phyloP scores from a whole-genome alignment of 2,329 filamentous ascomycete genomes.

The Elsinoe fawcettii region DNA sequence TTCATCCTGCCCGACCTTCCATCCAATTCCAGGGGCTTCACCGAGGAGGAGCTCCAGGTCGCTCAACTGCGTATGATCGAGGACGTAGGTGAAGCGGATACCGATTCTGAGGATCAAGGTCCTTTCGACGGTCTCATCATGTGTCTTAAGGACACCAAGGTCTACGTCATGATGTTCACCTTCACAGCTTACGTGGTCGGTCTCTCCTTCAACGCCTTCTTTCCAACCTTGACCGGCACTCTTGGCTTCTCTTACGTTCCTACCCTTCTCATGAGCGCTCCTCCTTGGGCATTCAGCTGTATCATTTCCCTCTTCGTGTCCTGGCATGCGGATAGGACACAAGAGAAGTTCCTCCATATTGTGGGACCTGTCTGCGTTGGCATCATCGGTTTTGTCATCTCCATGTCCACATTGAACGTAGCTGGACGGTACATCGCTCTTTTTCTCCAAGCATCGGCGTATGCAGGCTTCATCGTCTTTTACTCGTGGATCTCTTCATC shows the following conservation, averaged over 20 bases:
- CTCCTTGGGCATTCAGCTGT: conserved; percentile 29
- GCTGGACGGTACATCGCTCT: conserved; percentile 54
- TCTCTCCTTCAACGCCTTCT: conserved; percentile 25
- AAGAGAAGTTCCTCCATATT: conserved; percentile 50
- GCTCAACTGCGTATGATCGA: conserved; percentile 34
- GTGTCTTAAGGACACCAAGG: conserved; percentile 23
- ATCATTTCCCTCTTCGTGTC: conserved; percentile 19
- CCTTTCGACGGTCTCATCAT: conserved; percentile 18
- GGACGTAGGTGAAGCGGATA: conserved; percentile 31
- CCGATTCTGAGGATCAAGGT: conserved; percentile 39
- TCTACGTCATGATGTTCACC: conserved; percentile 19
- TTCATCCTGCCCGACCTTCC: conserved; percentile 45
- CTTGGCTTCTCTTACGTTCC: conserved; percentile 32
- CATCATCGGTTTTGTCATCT: conserved; percentile 52
- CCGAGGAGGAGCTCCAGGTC: conserved; percentile 27
- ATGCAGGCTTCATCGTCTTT: conserved; percentile 51
- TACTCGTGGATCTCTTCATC: conserved; percentile 48
- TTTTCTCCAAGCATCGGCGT: conserved; percentile 52
- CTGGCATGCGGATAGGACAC: conserved; percentile 24
- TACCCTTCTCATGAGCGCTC: conserved; percentile 29
- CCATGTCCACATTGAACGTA: conserved; percentile 49
- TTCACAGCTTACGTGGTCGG: conserved; percentile 5
- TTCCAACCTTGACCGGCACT: conserved; percentile 31
- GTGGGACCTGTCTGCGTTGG: conserved; percentile 46
- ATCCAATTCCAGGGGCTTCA: conserved; percentile 33